Evolutionary conservation across 2,329 filamentous ascomycete species (phyloP).

Genomic region (Byssothecium circinans): DNA sequence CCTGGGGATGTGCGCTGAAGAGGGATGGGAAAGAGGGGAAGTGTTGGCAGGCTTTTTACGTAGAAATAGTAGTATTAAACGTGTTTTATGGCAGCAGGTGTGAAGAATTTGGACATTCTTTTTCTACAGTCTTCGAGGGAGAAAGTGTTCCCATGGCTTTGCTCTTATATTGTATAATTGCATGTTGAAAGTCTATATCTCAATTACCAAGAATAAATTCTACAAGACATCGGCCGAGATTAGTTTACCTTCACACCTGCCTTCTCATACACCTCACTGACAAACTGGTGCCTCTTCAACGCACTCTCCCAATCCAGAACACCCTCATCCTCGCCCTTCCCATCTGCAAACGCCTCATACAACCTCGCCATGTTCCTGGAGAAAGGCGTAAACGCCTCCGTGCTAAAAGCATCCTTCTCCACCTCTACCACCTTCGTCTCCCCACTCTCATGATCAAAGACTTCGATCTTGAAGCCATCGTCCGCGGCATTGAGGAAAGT

Average conservation of each 20-base stretch:
- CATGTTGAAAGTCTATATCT: too few relatives aligned
- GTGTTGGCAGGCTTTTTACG: too few relatives aligned
- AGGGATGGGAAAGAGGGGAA: too few relatives aligned
- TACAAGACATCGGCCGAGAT: too few relatives aligned
- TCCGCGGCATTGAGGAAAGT: slow-evolving; percentile 37
- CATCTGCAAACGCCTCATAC: slow-evolving; percentile 58
- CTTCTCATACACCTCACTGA: slow-evolving; percentile 14
- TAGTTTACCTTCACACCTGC: slow-evolving; percentile 7
- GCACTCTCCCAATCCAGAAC: slow-evolving; percentile 12
- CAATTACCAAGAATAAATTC: too few relatives aligned
- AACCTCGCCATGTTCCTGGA: slow-evolving; percentile 55
- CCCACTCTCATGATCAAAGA: slow-evolving; percentile 55
- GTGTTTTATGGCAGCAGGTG: too few relatives aligned
- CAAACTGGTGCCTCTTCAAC: slow-evolving; percentile 13
- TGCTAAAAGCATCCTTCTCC: slow-evolving; percentile 50
- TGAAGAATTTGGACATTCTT: too few relatives aligned
- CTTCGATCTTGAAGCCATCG: slow-evolving; percentile 42
- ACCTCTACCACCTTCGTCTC: slow-evolving; percentile 49
- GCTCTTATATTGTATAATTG: too few relatives aligned
- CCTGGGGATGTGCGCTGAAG: not conserved
- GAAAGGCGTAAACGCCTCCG: slow-evolving; percentile 35
- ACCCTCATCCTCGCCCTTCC: slow-evolving; percentile 14
- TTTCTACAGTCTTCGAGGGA: too few relatives aligned
- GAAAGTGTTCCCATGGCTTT: too few relatives aligned
- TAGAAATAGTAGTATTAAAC: too few relatives aligned